These are phyloP conservation scores for Trichoderma polysporum DNA, from an alignment of 2,329 filamentous ascomycete species.

Conservation along the genomic window DNA sequence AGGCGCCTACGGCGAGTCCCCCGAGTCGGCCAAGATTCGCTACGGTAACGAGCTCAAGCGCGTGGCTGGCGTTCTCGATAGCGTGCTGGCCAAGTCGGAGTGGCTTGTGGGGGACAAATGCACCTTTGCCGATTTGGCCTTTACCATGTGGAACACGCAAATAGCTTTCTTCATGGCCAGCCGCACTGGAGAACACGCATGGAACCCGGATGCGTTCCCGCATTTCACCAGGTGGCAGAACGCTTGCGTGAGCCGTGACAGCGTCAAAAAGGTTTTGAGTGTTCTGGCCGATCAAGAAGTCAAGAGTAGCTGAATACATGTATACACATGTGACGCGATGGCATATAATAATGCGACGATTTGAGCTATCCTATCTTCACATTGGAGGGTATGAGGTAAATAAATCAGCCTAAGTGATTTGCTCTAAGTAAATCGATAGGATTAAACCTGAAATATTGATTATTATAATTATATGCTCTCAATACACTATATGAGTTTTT, in stretches of 20 bases:
- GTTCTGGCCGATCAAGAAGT: neutral
- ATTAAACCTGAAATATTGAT: neutral
- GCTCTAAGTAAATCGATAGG: neutral
- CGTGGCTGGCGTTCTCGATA: conserved; percentile 27
- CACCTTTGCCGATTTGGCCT: conserved; percentile 19
- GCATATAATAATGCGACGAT: neutral
- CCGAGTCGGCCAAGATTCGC: conserved; percentile 30
- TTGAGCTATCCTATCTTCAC: neutral
- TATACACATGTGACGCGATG: neutral
- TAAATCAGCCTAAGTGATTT: neutral
- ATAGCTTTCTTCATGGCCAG: neutral
- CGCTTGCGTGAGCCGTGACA: neutral
- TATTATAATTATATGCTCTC: neutral
- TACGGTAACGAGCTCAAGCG: conserved; percentile 30
- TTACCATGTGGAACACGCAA: conserved; percentile 16
- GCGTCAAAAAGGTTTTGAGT: neutral
- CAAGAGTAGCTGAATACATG: neutral
- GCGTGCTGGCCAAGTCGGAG: conserved; percentile 10
- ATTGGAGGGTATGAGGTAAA: neutral
- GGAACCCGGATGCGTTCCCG: neutral
- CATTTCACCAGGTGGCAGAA: neutral
- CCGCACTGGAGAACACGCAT: neutral
- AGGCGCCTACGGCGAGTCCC: conserved; percentile 8
- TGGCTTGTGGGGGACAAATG: conserved; percentile 20
- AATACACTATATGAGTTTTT: neutral